Base-by-base conservation (phyloP, 345 rosid species). In the Lepidium africanum region DNA sequence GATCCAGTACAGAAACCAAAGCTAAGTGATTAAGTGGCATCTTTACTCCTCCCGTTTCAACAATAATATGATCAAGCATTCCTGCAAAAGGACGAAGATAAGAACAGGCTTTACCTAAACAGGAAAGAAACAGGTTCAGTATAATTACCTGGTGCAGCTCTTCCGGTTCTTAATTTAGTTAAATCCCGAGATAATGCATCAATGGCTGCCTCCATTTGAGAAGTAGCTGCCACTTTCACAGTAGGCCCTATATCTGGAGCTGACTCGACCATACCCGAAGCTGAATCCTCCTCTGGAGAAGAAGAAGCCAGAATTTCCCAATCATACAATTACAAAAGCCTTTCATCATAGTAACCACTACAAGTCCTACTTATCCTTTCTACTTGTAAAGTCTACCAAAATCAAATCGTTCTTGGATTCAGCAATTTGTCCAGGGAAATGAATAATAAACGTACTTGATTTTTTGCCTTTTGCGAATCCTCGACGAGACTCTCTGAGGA, bases 181-280 rank as follows among this genome's bases (percentile, higher is more conserved):
- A 94, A 73, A 73, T 91, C 97, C 6, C 92, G 84, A 0, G 95
- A 80, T 58, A 91, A 56, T 3, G 99, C 90, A 65, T 78, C 87
- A 8, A 87, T 55, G 38, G 96, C 99, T 12, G 97, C 93, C 53
- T 91, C 97, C 99, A 94, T 94, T 56, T 86, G 99, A 7, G 89
- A 81, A 38, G 77, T 42, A 37, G 97, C 86, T 30, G 76, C 30
- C 48, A 85, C 82, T 78, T 89, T 91, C 21, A 86, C 86, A 11
- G 64, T 42, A 14, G 93, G 96, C 2, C 99, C 93, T 11, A 91
- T 85, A 77, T 89, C 88, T 2, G 75, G 63, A 46, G 56, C 75
- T 35, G 67, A 77, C 60, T 87, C 95, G 15, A 80, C 77, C 9
- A 83, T 73, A 39, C 80, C 82, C 3, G 76, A 77, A 47, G 74